Evolutionary conservation across 331 rosid genomes (phyloP), one percentile per base, ranked within the genome.

Genomic region (Spiraea crenata): DNA sequence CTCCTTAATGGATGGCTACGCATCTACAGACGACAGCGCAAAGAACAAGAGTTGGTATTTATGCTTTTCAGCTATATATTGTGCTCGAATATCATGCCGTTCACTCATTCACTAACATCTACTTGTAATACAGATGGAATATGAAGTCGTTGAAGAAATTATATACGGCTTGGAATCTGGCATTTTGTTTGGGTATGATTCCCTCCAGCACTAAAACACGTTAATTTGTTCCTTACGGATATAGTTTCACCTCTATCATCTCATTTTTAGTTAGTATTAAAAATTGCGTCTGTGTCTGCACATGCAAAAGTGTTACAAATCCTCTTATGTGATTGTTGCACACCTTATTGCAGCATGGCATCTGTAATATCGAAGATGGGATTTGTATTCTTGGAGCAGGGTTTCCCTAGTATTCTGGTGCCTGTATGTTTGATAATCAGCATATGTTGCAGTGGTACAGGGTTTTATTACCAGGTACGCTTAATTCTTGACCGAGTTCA

Each of bases 91-190:
- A 54, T 65, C 55, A 41, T 55, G 68, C 60, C 67, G 9, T 46
- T 39, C 62, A 45, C 39, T 16, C 35, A 5, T 41, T 65, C 5
- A 15, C 70, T 83, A 70, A 85, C 64, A 16, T 66, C 69, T 76
- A 45, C 42, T 63, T 67, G 64, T 91, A 80, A 39, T 81, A 73
- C 93, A 95, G 99, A 82, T 95, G 93, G 96, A 91, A 82, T 88
- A 83, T 57, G 96, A 95, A 79, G 98, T 89, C 63, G 93, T 91
- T 61, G 99, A 95, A 80, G 99, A 95, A 80, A 89, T 91, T 65
- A 95, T 95, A 77, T 91, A 85, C 35, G 98, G 99, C 75, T 80
- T 95, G 88, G 99, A 95, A 81, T 95, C 99, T 70, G 99, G 99
- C 73, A 80, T 95, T 84, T 81, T 95, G 88, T 95, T 95, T 67